A percentile compares a stretch with the other conserved stretches of the same genome.
These are phyloP conservation scores for Colletotrichum somersetense DNA, from an alignment of 2,329 filamentous ascomycete species.

Conservation along the genomic window DNA sequence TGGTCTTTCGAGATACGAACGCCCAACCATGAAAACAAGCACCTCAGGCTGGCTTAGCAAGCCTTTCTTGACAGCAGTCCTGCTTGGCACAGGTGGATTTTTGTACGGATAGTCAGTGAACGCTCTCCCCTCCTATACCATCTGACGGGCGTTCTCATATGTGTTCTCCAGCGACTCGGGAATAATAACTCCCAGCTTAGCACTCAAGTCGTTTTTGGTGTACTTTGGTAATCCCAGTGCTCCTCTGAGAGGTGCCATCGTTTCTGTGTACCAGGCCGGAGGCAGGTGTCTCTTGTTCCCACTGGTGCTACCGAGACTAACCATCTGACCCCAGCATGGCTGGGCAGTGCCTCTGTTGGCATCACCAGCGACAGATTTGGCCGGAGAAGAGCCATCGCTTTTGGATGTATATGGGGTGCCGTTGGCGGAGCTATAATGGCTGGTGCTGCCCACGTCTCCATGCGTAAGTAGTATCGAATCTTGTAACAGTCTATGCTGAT, in stretches of 20 bases:
- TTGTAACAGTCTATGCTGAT: not conserved
- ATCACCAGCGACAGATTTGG: constrained; percentile 54
- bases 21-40: constrained; percentile 30
- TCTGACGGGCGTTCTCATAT: not conserved
- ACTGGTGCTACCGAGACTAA: not conserved
- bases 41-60: constrained; percentile 50
- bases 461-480: constrained; percentile 47
- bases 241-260: constrained; percentile 54
- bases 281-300: constrained; percentile 42
- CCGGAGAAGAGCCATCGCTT: constrained; percentile 55
- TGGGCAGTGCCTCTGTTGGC: constrained; percentile 56
- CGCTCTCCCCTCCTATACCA: not conserved
- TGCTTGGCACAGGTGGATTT: constrained; percentile 56
- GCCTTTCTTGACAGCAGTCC: constrained; percentile 54
- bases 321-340: constrained; percentile 48
- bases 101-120: constrained; percentile 54
- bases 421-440: constrained; percentile 56
- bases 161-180: constrained; percentile 53
- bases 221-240: constrained; percentile 54
- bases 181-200: constrained; percentile 57
- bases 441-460: constrained; percentile 55
- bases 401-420: constrained; percentile 56
- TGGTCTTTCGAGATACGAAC: not conserved
- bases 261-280: constrained; percentile 57
- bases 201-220: constrained; percentile 50